A percentile compares a stretch with the other conserved stretches of the same genome.
Conservation (phyloP, 2,329 filamentous ascomycete species). For the Rhynchosporium graminicola region DNA sequence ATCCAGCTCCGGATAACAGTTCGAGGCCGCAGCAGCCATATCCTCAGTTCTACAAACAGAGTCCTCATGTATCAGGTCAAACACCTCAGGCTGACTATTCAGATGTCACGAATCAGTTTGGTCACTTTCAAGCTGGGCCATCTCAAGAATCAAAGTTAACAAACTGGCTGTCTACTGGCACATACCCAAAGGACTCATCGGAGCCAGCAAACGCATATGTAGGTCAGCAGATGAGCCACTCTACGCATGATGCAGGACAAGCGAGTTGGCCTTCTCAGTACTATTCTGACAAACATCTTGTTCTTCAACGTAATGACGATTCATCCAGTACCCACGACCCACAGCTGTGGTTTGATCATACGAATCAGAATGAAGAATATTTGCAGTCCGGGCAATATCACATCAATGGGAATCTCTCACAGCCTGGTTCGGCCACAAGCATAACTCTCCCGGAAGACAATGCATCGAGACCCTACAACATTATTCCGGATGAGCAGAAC, state of each 20-base stretch:
- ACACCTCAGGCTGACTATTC: background rate
- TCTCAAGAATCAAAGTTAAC: background rate
- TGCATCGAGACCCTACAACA: background rate
- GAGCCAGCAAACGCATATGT: background rate
- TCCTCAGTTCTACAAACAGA: background rate
- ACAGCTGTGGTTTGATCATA: constrained; percentile 2
- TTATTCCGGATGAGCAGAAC: background rate
- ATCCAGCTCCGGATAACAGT: constrained; percentile 7
- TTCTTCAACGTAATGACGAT: background rate
- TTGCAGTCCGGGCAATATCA: background rate
- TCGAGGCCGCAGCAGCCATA: background rate
- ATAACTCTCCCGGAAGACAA: background rate
- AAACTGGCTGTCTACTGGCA: constrained; percentile 4
- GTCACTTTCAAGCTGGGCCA: background rate
- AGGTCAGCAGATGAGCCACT: background rate
- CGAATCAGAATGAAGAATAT: background rate
- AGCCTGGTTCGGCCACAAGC: background rate
- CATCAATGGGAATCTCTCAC: background rate
- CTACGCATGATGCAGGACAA: background rate
- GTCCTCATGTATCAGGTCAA: background rate
- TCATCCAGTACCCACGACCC: background rate
- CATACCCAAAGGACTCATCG: background rate
- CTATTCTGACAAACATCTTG: background rate
- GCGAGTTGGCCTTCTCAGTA: background rate
- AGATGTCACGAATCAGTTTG: background rate